Evolutionary conservation across 192 early-diverging fungal species (phyloP).

Genomic region (Geranomyces variabilis): DNA sequence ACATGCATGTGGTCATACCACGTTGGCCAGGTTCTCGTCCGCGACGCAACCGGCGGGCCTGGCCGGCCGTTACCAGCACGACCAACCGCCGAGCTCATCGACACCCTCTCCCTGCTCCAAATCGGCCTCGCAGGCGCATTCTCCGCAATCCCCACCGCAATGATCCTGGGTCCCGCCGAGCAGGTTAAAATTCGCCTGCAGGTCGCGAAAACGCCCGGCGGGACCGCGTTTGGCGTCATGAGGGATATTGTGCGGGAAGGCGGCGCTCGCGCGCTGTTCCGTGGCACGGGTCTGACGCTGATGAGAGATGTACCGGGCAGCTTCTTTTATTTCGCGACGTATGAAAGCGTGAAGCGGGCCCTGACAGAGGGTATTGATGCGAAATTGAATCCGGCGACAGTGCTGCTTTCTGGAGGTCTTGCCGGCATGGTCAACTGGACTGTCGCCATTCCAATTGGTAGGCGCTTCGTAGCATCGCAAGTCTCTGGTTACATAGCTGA

Average conservation of each 20-base stretch:
- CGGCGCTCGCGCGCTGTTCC: constrained; percentile 80
- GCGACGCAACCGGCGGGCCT: constrained; percentile 18
- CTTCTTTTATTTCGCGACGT: constrained; percentile 89
- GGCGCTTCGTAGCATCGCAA: neutral
- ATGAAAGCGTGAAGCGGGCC: constrained; percentile 71
- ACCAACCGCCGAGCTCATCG: constrained; percentile 24
- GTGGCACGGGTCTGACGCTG: constrained; percentile 87
- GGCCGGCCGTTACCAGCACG: constrained; percentile 6
- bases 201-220: constrained; percentile 60
- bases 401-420: constrained; percentile 89
- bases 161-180: constrained; percentile 91
- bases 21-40: constrained; percentile 25
- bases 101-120: constrained; percentile 64
- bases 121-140: constrained; percentile 83
- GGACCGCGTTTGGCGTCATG: constrained; percentile 75
- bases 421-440: constrained; percentile 75
- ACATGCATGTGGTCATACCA: constrained; percentile 33
- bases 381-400: constrained; percentile 69
- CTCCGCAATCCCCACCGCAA: constrained; percentile 88
- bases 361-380: constrained; percentile 46
- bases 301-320: constrained; percentile 87
- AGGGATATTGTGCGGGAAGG: constrained; percentile 75
- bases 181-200: constrained; percentile 94
- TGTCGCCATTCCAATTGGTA: constrained; percentile 72
- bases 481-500: too few relatives aligned